These are phyloP conservation scores for Phytophthora multivora DNA, from an alignment of 352 stramenopile genomes.

Conservation along the genomic window DNA sequence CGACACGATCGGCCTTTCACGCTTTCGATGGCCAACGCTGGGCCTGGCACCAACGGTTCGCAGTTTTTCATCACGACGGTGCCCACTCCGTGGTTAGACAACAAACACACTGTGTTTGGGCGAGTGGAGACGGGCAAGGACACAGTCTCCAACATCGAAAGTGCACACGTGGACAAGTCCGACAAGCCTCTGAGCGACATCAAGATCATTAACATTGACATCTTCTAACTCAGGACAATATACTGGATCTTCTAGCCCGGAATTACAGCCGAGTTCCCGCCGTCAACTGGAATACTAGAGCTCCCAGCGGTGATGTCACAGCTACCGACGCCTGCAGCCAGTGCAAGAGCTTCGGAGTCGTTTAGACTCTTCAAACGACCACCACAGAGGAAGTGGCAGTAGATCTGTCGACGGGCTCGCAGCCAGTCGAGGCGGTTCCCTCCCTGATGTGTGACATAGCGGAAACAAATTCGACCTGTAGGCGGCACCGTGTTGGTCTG, in stretches of 20 bases:
- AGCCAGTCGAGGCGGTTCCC: constrained; percentile 49
- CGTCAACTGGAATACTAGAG: constrained; percentile 5
- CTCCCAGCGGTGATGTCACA: constrained; percentile 10
- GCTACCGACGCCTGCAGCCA: constrained; percentile 10
- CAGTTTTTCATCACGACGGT: constrained; percentile 99
- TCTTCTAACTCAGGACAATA: constrained; percentile 60
- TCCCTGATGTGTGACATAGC: constrained; percentile 59
- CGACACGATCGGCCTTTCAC: constrained; percentile 97
- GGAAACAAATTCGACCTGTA: constrained; percentile 60
- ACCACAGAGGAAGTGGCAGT: constrained; percentile 57
- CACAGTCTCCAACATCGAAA: constrained; percentile 96
- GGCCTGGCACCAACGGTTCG: constrained; percentile 80
- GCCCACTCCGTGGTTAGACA: constrained; percentile 97
- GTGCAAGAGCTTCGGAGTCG: constrained; percentile 18
- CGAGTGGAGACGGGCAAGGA: constrained; percentile 94
- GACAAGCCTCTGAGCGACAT: constrained; percentile 84
- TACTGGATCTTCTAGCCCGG: constrained; percentile 19
- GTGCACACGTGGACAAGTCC: constrained; percentile 86
- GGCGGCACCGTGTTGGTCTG: constrained; percentile 66
- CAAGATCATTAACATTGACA: constrained; percentile 91
- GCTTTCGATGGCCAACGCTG: constrained; percentile 98
- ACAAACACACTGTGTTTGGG: constrained; percentile 96
- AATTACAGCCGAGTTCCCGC: constrained; percentile 7
- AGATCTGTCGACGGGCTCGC: constrained; percentile 46
- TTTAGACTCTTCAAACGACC: constrained; percentile 42